Evolutionary conservation across 1,139 yeast genomes (phyloP).

Genomic region (Lodderomyces pseudojiufengensis): DNA sequence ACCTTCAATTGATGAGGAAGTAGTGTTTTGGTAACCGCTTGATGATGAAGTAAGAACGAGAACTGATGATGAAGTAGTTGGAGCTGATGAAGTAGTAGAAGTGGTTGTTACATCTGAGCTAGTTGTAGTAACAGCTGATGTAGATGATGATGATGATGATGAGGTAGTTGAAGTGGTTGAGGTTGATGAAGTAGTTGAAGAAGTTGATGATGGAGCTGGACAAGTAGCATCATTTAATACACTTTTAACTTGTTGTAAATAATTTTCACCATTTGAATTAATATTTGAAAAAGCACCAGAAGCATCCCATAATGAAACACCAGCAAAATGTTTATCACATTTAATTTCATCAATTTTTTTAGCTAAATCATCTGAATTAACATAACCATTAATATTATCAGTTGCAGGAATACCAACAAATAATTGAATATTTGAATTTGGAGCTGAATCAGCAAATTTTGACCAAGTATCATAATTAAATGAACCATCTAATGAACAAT

Average conservation of each 20-base stretch:
- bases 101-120: slow-evolving; percentile 7
- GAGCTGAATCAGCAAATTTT: slow-evolving; percentile 47
- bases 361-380: slow-evolving; percentile 11
- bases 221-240: slow-evolving; percentile 13
- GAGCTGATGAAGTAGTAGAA: slow-evolving; percentile 1
- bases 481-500: slow-evolving; percentile 54
- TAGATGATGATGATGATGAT: slow-evolving; percentile 1
- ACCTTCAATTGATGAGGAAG: not conserved
- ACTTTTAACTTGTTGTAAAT: slow-evolving; percentile 14
- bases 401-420: slow-evolving; percentile 16
- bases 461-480: slow-evolving; percentile 91
- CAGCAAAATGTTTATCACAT: slow-evolving; percentile 59
- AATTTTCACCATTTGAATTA: slow-evolving; percentile 17
- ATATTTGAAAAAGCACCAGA: slow-evolving; percentile 68
- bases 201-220: slow-evolving; percentile 12
- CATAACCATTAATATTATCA: slow-evolving; percentile 12
- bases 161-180: not conserved
- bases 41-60: not conserved
- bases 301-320: slow-evolving; percentile 91
- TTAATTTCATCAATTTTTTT: slow-evolving; percentile 32
- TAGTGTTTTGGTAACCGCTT: not conserved
- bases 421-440: slow-evolving; percentile 34
- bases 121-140: slow-evolving; percentile 7
- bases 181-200: slow-evolving; percentile 10
- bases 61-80: slow-evolving; percentile 1